Percentiles rank a stretch among this genome's conserved stretches.
phyloP scores from a whole-genome alignment of 257 asterid genomes.

The Cinchona pubescens region DNA sequence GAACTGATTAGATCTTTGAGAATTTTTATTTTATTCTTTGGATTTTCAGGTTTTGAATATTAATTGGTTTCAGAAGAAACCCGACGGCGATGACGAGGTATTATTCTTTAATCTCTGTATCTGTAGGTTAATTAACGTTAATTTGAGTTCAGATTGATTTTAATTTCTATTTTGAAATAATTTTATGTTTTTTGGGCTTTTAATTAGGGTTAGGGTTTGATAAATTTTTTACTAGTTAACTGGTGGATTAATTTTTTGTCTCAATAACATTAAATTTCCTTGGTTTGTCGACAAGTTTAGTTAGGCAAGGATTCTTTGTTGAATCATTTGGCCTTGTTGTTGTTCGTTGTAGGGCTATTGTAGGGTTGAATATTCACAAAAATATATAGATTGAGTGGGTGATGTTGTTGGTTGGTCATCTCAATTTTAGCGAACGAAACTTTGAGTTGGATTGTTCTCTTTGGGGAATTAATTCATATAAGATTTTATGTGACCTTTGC shows the following conservation, averaged over 20 bases:
- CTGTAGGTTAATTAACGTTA: neutral
- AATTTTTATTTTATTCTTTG: neutral
- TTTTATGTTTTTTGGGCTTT: neutral
- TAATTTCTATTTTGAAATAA: neutral
- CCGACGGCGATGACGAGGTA: slow-evolving; percentile 83
- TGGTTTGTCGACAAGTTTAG: too few species aligned
- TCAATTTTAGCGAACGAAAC: too few species aligned
- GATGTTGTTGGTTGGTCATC: too few species aligned
- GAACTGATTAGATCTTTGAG: neutral
- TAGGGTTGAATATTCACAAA: too few species aligned
- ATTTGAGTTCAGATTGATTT: neutral
- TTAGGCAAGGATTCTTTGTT: too few species aligned
- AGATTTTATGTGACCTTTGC: neutral
- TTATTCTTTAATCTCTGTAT: neutral
- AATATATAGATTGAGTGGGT: too few species aligned
- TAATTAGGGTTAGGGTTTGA: neutral
- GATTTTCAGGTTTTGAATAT: slow-evolving; percentile 56
- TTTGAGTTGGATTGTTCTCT: neutral
- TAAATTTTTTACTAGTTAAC: too few species aligned
- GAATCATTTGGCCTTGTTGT: too few species aligned
- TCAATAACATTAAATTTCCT: too few species aligned
- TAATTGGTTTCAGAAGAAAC: slow-evolving; percentile 90
- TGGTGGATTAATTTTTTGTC: too few species aligned
- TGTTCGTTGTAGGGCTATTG: too few species aligned
- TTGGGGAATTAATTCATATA: neutral